phyloP scores from a whole-genome alignment of 2,329 filamentous ascomycete species.

The Aphanocladium album region DNA sequence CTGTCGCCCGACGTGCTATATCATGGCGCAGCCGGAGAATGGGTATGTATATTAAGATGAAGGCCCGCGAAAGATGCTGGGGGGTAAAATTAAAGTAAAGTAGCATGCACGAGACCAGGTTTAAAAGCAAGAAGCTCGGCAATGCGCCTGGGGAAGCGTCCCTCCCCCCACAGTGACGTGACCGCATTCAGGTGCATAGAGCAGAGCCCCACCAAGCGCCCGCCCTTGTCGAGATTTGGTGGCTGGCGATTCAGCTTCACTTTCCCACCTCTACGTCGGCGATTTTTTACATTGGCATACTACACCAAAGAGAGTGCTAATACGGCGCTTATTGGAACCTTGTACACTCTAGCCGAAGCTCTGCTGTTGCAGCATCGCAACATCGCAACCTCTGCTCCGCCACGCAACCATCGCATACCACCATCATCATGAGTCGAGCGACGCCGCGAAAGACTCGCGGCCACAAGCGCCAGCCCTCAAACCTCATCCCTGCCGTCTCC shows the following conservation, averaged over 20 bases:
- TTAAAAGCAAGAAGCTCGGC: not conserved
- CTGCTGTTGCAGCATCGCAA: too few relatives aligned
- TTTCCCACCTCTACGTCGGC: not conserved
- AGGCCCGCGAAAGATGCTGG: not conserved
- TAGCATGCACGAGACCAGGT: not conserved
- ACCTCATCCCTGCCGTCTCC: conserved; percentile 37
- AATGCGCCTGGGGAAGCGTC: not conserved
- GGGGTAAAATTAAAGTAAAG: not conserved
- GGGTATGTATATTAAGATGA: not conserved
- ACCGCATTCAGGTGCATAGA: not conserved
- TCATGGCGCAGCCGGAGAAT: conserved; percentile 6
- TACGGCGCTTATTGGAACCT: too few relatives aligned
- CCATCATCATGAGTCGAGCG: conserved; percentile 40
- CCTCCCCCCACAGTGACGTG: conserved; percentile 13
- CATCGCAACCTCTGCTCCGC: too few relatives aligned
- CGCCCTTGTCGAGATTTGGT: not conserved
- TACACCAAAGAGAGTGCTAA: too few relatives aligned
- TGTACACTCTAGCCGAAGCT: too few relatives aligned
- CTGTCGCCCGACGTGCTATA: conserved; percentile 13
- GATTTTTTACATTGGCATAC: too few relatives aligned
- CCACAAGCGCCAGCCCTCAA: conserved; percentile 38
- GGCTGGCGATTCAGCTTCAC: not conserved
- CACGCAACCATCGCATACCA: too few relatives aligned
- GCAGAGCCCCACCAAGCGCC: not conserved
- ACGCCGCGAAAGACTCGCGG: conserved; percentile 34